Base-by-base conservation (phyloP, 2,329 filamentous ascomycete species). In the Ceratocystis ficicola region DNA sequence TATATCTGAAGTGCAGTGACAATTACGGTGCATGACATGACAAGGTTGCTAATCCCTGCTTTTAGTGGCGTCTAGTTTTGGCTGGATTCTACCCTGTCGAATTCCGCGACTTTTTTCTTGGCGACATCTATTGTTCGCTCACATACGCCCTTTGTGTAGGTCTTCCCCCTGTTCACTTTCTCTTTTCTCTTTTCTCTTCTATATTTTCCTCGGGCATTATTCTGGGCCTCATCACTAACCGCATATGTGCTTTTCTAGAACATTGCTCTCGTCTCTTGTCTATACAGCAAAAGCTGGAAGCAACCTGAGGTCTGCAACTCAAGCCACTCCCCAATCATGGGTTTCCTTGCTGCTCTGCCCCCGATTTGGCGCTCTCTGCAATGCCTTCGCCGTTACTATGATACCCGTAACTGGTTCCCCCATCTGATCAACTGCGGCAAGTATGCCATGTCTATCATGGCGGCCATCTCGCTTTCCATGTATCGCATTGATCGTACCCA, bases 101-200 rank as follows among this genome's bases (percentile, higher is more conserved):
- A 73, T 99, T 97, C 74, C 85, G 92, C 67, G 94, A 99, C 75
- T 97, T 99, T 77, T 97, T 96, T 75, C 81, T 97, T 0, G 94
- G 94, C 64, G 94, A 99, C 73, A 96, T 97, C 80, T 96, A 95
- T 75, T 97, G 93, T 75, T 97, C 94, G 2, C 80, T 95, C 66
- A 95, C 92, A 5, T 99, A 99, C 75, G 83, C 87, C 17, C 89
- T 63, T n/a, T 69, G 67, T 32, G 67, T 68, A 62, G 62, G 67
- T 67, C n/a, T 20, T 6, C 25, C 10, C 46, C 20, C 15, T 22
- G 22, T 20, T 7, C 5, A 5, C 25, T 65, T 17, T 32, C 8
- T 32, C 60, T 63, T 22, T 69, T 65, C 48, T n/a, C 63, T 60
- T 17, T 6, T 60, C 55, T 62, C 50, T 72, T 75, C 62, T 75